Evolutionary conservation across 2,329 filamentous ascomycete species (phyloP).

Genomic region (Tolypocladium guangdongense): DNA sequence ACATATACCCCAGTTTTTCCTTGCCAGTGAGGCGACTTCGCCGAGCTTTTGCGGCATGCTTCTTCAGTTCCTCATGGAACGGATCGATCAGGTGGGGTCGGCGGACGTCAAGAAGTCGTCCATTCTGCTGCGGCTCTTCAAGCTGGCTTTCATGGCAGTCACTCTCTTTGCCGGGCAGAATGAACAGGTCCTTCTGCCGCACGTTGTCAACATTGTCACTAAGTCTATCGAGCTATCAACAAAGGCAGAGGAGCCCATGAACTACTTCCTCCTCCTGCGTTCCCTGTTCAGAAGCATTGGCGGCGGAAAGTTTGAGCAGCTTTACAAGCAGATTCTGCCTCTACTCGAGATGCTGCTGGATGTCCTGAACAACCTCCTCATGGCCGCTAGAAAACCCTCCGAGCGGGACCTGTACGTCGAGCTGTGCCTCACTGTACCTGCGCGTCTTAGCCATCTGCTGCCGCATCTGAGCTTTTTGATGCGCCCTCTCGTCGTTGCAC

Average conservation of each 20-base stretch:
- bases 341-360: constrained; percentile 95
- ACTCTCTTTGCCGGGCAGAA: constrained; percentile 92
- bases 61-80: constrained; percentile 91
- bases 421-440: constrained; percentile 89
- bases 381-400: constrained; percentile 79
- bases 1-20: constrained; percentile 94
- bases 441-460: constrained; percentile 83
- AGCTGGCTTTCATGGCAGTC: constrained; percentile 98
- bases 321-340: constrained; percentile 96
- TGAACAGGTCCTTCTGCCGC: constrained; percentile 86
- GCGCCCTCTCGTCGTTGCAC: constrained; percentile 90
- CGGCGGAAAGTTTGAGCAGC: constrained; percentile 89
- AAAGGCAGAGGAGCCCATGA: constrained; percentile 93
- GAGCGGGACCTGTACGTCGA: constrained; percentile 97
- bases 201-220: constrained; percentile 94
- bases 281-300: constrained; percentile 95
- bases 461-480: constrained; percentile 95
- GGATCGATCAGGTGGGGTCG: constrained; percentile 88
- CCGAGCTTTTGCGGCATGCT: constrained; percentile 98
- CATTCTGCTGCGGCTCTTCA: constrained; percentile 88
- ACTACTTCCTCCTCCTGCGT: constrained; percentile 89
- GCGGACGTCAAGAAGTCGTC: constrained; percentile 86
- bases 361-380: constrained; percentile 86
- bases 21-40: constrained; percentile 96
- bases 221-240: constrained; percentile 95